A percentile compares a stretch with the other conserved stretches of the same genome.
Conservation (phyloP, 2,329 filamentous ascomycete species). For the Exserohilum turcica region DNA sequence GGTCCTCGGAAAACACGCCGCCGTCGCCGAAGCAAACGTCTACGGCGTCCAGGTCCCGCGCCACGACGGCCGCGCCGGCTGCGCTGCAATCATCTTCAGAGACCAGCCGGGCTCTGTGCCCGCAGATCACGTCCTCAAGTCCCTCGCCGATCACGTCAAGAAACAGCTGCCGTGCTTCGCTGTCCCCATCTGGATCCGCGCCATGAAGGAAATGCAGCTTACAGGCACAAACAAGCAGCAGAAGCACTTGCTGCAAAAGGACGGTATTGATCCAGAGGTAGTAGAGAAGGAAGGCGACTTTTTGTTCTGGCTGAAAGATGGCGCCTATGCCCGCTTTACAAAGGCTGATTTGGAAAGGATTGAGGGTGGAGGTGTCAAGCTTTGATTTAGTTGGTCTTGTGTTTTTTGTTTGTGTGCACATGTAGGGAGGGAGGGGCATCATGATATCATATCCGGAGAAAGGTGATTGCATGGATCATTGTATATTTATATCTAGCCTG, state of each 20-base stretch:
- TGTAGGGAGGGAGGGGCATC: not conserved
- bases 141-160: slow-evolving; percentile 45
- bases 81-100: slow-evolving; percentile 49
- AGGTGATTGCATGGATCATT: not conserved
- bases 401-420: not conserved
- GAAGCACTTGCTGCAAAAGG: slow-evolving; percentile 49
- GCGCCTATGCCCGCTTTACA: slow-evolving; percentile 36
- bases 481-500: not conserved
- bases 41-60: slow-evolving; percentile 53
- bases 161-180: slow-evolving; percentile 51
- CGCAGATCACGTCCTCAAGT: slow-evolving; percentile 19
- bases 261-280: slow-evolving; percentile 49
- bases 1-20: slow-evolving; percentile 46
- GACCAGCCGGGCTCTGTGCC: slow-evolving; percentile 9
- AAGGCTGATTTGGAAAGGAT: slow-evolving; percentile 33
- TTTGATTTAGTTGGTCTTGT: slow-evolving; percentile 22
- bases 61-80: slow-evolving; percentile 53
- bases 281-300: slow-evolving; percentile 46
- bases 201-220: slow-evolving; percentile 48
- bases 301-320: slow-evolving; percentile 50
- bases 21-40: slow-evolving; percentile 51
- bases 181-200: slow-evolving; percentile 51
- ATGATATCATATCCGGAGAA: not conserved
- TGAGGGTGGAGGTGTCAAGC: slow-evolving; percentile 33
- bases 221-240: slow-evolving; percentile 57